Percentiles rank a stretch among this genome's conserved stretches.
These are phyloP conservation scores for Penicillium egyptiacum DNA, from an alignment of 495 filamentous ascomycete genomes.

Conservation along the genomic window DNA sequence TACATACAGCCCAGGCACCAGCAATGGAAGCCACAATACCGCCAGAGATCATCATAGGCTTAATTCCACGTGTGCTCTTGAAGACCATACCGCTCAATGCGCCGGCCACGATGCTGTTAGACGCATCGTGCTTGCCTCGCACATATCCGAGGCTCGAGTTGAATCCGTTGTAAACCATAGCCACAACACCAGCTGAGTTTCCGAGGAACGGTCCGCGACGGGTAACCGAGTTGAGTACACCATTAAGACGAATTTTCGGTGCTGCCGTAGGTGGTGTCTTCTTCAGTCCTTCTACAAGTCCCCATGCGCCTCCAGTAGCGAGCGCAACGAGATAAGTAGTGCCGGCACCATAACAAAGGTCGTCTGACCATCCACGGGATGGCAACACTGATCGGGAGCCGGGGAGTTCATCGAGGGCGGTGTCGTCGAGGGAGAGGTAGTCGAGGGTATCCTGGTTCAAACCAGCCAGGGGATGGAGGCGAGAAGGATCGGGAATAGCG, in stretches of 20 bases:
- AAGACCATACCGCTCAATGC: conserved; percentile 88
- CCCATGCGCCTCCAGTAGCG: conserved; percentile 87
- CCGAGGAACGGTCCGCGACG: conserved; percentile 93
- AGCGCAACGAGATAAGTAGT: conserved; percentile 87
- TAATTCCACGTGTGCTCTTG: conserved; percentile 86
- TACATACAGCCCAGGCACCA: conserved; percentile 83
- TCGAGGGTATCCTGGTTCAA: conserved; percentile 89
- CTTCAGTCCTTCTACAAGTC: conserved; percentile 80
- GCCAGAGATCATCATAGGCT: conserved; percentile 90
- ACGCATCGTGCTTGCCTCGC: conserved; percentile 85
- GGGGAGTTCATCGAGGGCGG: conserved; percentile 82
- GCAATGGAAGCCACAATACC: conserved; percentile 82
- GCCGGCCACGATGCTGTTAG: conserved; percentile 84
- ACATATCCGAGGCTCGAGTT: conserved; percentile 87
- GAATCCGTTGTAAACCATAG: conserved; percentile 90
- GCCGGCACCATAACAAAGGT: conserved; percentile 96
- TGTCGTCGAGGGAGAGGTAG: conserved; percentile 91
- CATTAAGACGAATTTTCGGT: conserved; percentile 88
- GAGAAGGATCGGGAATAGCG: conserved; percentile 74
- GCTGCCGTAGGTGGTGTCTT: conserved; percentile 70
- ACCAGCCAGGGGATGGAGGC: conserved; percentile 91
- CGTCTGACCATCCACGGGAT: conserved; percentile 94
- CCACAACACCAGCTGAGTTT: conserved; percentile 91
- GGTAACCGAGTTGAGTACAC: conserved; percentile 89
- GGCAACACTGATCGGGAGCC: conserved; percentile 83